Conservation (phyloP, 2,329 filamentous ascomycete genomes). For the Talaromyces sp. region DNA sequence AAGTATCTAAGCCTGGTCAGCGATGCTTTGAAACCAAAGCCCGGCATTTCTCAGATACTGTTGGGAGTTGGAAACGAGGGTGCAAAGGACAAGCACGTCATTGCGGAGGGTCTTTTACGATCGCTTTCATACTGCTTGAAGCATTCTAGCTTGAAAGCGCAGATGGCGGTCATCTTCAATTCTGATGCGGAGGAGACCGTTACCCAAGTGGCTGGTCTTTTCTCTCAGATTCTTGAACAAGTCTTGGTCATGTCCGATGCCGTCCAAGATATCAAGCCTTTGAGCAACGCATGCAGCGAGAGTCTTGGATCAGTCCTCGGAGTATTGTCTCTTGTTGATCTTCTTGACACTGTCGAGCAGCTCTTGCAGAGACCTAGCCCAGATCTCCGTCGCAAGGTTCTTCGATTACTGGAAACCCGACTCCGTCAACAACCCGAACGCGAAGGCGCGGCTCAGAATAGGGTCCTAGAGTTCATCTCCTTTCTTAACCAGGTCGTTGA, state of each 20-base stretch:
- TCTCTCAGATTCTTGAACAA: slow-evolving; percentile 66
- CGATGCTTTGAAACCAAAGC: slow-evolving; percentile 74
- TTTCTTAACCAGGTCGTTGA: slow-evolving; percentile 75
- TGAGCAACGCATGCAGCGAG: slow-evolving; percentile 55
- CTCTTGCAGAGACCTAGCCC: slow-evolving; percentile 74
- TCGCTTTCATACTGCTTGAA: slow-evolving; percentile 42
- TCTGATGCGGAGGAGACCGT: slow-evolving; percentile 54
- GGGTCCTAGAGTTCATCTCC: slow-evolving; percentile 75
- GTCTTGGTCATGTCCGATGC: slow-evolving; percentile 64
- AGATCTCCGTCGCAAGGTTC: slow-evolving; percentile 73
- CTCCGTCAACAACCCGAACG: slow-evolving; percentile 71
- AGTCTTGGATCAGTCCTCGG: slow-evolving; percentile 78
- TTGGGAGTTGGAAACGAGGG: slow-evolving; percentile 58
- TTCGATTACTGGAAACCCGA: slow-evolving; percentile 76
- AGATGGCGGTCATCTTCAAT: slow-evolving; percentile 39
- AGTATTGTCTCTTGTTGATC: slow-evolving; percentile 80
- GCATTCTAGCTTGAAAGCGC: slow-evolving; percentile 42
- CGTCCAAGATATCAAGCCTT: slow-evolving; percentile 37
- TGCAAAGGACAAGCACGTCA: slow-evolving; percentile 48
- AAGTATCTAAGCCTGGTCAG: slow-evolving; percentile 72
- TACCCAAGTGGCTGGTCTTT: slow-evolving; percentile 66
- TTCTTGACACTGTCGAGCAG: slow-evolving; percentile 81
- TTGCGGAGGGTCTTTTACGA: slow-evolving; percentile 44
- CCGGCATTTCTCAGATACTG: slow-evolving; percentile 68
- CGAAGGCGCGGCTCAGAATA: slow-evolving; percentile 65